Evolutionary conservation across 2,329 filamentous ascomycete genomes (phyloP), one percentile per base, ranked within the genome.

Genomic region (Fusarium nematophilum): DNA sequence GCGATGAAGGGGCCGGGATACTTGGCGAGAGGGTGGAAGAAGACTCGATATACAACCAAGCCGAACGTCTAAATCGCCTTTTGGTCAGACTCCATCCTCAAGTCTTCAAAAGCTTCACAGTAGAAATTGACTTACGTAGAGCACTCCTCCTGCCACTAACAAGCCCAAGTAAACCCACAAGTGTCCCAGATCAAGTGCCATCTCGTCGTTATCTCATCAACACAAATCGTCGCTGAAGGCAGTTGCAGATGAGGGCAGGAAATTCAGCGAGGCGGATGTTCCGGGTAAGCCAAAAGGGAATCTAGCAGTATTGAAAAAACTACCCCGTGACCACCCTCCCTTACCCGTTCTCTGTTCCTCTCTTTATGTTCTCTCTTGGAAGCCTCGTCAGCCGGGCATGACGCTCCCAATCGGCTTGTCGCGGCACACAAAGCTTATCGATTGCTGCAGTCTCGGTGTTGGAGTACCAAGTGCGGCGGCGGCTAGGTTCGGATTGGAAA

Each of bases 1-100:
- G 85, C 86, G 34, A 89, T 70, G 40, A 88, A 75, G 0, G 88
- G 88, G 2, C 87, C 88, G 1, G 87, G 88, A 61, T 89, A 88
- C 53, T 83, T 85, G 14, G 86, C 81, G 9, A 90, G 75, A 4
- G 87, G 87, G 67, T 90, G 87, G 71, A 89, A 84, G 70, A 81
- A 86, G 53, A 89, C 64, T 50, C 85, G 79, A 69, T 89, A 89
- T 36, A 85, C 64, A 44, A 81, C 69, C 25, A 86, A 66, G 33
- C 73, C 74, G 48, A 73, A 56, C 37, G 70, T 68, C 81, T 83
- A 39, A 10, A 4, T 34, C n/a, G 9, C n/a, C 51, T 14, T 36
- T 15, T 36, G 13, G 39, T 65, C 13, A 59, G 39, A 37, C 9
- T 33, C 21, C 11, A 4, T n/a, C 25, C 7, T 25, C 6, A 29